Conservation (phyloP, 257 asterid genomes). For the Solanum bukasovii region DNA sequence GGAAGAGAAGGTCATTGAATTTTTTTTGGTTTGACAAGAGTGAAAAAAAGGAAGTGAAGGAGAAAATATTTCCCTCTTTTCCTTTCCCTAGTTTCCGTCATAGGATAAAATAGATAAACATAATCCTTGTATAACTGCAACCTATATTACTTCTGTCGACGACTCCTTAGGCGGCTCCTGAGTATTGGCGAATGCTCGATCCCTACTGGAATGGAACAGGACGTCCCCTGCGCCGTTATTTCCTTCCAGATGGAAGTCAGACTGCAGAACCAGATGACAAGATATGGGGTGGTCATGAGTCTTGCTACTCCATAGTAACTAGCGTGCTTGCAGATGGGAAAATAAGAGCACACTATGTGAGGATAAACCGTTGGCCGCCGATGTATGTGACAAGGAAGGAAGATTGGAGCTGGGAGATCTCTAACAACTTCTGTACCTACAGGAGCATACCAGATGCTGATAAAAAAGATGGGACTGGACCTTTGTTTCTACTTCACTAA, state of each 20-base stretch:
- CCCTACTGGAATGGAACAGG: slow-evolving; percentile 64
- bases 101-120: background rate
- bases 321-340: slow-evolving; percentile 45
- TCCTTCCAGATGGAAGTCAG: slow-evolving; percentile 76
- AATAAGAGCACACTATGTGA: slow-evolving; percentile 63
- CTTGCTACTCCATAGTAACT: slow-evolving; percentile 60
- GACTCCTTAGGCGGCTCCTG: slow-evolving; percentile 48
- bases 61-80: background rate
- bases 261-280: slow-evolving; percentile 51
- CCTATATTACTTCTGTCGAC: background rate
- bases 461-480: slow-evolving; percentile 48
- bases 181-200: slow-evolving; percentile 66
- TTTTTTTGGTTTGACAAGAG: background rate
- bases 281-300: slow-evolving; percentile 93
- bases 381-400: slow-evolving; percentile 41
- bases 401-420: slow-evolving; percentile 78
- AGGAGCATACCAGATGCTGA: slow-evolving; percentile 55
- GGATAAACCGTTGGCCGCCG: slow-evolving; percentile 71
- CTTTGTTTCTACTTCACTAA: slow-evolving; percentile 14
- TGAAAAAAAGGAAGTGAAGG: background rate
- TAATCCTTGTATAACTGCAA: background rate
- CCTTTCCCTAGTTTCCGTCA: background rate
- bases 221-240: slow-evolving; percentile 44
- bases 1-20: background rate
- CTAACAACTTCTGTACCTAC: slow-evolving; percentile 41